A percentile compares a stretch with the other conserved stretches of the same genome.
phyloP scores from a whole-genome alignment of 768 basidiomycete species.

The Cyclocybe cylindracea region DNA sequence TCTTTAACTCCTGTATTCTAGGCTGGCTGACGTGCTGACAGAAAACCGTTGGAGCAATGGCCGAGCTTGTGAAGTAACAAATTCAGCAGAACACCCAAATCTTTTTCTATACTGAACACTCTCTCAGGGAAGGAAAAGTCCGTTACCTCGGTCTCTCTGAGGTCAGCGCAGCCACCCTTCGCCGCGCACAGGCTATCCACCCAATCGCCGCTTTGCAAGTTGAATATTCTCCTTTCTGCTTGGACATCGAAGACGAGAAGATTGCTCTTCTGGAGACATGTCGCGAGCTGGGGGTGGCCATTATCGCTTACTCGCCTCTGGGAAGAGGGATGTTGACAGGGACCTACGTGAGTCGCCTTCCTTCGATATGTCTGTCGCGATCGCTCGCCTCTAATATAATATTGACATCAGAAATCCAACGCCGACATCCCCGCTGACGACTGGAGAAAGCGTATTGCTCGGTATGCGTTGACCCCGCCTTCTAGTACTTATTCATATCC shows the following conservation, averaged over 20 bases:
- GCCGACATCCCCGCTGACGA: slow-evolving; percentile 40
- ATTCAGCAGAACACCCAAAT: background rate
- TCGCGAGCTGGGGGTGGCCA: slow-evolving; percentile 47
- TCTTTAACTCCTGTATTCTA: background rate
- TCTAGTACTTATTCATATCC: too few relatives aligned
- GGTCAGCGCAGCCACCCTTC: slow-evolving; percentile 42
- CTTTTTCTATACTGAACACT: background rate
- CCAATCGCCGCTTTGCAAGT: slow-evolving; percentile 50
- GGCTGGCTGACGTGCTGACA: slow-evolving; percentile 5
- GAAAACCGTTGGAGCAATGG: slow-evolving; percentile 49
- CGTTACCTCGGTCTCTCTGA: slow-evolving; percentile 55
- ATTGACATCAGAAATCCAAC: slow-evolving; percentile 28
- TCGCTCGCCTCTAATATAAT: background rate
- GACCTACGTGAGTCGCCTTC: slow-evolving; percentile 30
- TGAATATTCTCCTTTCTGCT: slow-evolving; percentile 51
- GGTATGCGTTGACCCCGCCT: slow-evolving; percentile 14
- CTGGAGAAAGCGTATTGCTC: slow-evolving; percentile 36
- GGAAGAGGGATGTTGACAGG: slow-evolving; percentile 53
- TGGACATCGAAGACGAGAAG: slow-evolving; percentile 45
- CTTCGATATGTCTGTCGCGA: too few relatives aligned
- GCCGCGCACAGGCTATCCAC: slow-evolving; percentile 50
- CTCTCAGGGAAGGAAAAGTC: slow-evolving; percentile 38
- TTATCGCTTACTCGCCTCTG: slow-evolving; percentile 52
- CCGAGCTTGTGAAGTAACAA: slow-evolving; percentile 50
- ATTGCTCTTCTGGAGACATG: slow-evolving; percentile 41